phyloP scores from a whole-genome alignment of 2,329 filamentous ascomycete genomes.

The Biscogniauxia mediterranea region DNA sequence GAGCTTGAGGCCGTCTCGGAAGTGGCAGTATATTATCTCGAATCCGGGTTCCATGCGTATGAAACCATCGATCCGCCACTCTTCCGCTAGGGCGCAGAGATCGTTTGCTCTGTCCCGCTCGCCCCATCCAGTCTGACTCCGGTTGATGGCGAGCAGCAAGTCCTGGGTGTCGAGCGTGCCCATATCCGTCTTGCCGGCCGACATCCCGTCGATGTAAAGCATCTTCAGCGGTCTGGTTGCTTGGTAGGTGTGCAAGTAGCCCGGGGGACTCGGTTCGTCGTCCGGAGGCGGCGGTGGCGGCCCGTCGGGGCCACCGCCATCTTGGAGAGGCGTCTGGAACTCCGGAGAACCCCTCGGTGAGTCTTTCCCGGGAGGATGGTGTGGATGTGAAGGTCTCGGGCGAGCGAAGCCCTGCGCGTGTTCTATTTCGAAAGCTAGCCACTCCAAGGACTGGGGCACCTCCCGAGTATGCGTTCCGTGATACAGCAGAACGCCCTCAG shows the following conservation, averaged over 20 bases:
- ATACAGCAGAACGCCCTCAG: slow-evolving; percentile 63
- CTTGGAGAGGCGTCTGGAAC: neutral
- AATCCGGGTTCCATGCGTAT: slow-evolving; percentile 8
- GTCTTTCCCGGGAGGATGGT: neutral
- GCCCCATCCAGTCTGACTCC: slow-evolving; percentile 27
- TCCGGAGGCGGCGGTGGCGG: slow-evolving; percentile 8
- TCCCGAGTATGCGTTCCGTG: slow-evolving; percentile 54
- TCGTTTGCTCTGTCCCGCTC: slow-evolving; percentile 54
- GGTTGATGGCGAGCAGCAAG: slow-evolving; percentile 50
- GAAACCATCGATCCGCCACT: slow-evolving; percentile 4
- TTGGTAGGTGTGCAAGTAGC: slow-evolving; percentile 67
- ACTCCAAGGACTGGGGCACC: slow-evolving; percentile 57
- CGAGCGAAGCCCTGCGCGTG: slow-evolving; percentile 66
- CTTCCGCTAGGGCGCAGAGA: slow-evolving; percentile 5
- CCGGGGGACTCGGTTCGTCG: slow-evolving; percentile 31
- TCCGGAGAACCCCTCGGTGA: slow-evolving; percentile 5
- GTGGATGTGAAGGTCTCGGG: slow-evolving; percentile 3
- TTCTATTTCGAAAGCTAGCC: slow-evolving; percentile 76
- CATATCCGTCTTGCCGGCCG: slow-evolving; percentile 61
- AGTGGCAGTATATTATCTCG: slow-evolving; percentile 32
- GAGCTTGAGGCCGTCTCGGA: slow-evolving; percentile 43
- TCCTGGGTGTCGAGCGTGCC: slow-evolving; percentile 71
- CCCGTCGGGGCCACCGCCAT: slow-evolving; percentile 1
- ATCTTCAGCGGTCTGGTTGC: slow-evolving; percentile 56
- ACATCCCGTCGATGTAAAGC: slow-evolving; percentile 69